A percentile compares a stretch with the other conserved stretches of the same genome.
Evolutionary conservation across 345 rosid species (phyloP).

Genomic region (Populus nigra): DNA sequence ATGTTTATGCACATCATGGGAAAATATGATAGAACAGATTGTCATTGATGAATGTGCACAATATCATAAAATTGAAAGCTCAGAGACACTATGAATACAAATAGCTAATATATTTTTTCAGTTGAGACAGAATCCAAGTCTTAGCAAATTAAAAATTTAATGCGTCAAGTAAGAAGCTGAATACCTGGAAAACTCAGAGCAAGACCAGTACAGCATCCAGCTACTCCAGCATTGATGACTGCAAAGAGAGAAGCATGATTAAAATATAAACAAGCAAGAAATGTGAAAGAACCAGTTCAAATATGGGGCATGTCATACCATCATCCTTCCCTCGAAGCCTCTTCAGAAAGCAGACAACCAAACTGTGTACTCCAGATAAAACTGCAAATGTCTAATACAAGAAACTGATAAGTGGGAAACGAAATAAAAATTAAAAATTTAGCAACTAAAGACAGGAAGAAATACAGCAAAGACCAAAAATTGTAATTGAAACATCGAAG

Average conservation of each 20-base stretch:
- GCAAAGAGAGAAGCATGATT: constrained; percentile 23
- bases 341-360: constrained; percentile 72
- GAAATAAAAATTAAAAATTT: neutral
- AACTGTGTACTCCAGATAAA: constrained; percentile 67
- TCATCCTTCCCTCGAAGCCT: constrained; percentile 90
- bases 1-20: neutral
- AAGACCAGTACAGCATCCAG: constrained; percentile 88
- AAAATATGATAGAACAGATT: neutral
- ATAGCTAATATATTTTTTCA: neutral
- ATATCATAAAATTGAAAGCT: neutral
- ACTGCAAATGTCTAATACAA: constrained; percentile 58
- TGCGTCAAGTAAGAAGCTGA: neutral
- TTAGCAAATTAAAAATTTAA: neutral
- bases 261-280: neutral
- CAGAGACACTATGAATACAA: neutral
- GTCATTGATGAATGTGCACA: neutral
- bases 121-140: neutral
- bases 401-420: neutral
- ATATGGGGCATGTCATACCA: constrained; percentile 41
- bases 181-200: constrained; percentile 84
- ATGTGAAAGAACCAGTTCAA: neutral
- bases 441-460: neutral
- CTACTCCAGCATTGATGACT: constrained; percentile 88
- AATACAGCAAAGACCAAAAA: neutral
- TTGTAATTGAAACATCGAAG: neutral